Base-by-base conservation (phyloP, 2,329 filamentous ascomycete species). In the Scolecobasidium constrictum region DNA sequence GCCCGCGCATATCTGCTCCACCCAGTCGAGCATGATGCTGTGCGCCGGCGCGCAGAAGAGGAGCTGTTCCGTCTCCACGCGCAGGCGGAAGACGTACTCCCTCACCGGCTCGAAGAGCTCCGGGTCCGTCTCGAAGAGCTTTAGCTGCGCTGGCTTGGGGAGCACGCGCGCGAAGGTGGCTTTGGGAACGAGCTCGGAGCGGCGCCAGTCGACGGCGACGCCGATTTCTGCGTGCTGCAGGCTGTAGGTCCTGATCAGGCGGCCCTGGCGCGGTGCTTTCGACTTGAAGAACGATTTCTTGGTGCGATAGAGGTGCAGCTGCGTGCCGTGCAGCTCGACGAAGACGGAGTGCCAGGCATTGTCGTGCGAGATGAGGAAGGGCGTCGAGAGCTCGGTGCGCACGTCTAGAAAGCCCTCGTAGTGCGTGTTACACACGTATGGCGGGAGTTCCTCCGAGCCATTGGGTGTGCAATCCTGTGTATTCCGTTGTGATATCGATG, bases 141-240 rank as follows among this genome's bases (percentile, higher is more conserved):
- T 63, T 49, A 52, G 53, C 43, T 49, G 64, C 38, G 63, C 60
- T 3, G 57, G 48, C 2, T 52, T 48, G 17, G 67, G 67, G 2
- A 71, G 57, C 18, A 71, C 53, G 47, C 66, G 61, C 6, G 65
- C 68, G 33, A 71, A 58, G 4, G 64, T 57, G 9, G 61, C 65
- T 44, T 64, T 63, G 6, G 67, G 68, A 1, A 61, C 50, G 21
- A 69, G 49, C 3, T 61, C 46, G 1, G 55, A 57, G 72, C 85
- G 83, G 52, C 73, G 69, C 56, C 83, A 81, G 58, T 87, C 83
- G 13, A 77, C 73, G 7, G 83, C 83, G 47, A 86, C 73, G 9
- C 83, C 83, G 17, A 82, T 75, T 58, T 87, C 83, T 17, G 82
- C 83, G 55, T 86, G 79, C 49, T 85, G 73, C 38, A 87, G 67